Evolutionary conservation across 179 eudicot species (phyloP).

Genomic region (Spergularia azorica): DNA sequence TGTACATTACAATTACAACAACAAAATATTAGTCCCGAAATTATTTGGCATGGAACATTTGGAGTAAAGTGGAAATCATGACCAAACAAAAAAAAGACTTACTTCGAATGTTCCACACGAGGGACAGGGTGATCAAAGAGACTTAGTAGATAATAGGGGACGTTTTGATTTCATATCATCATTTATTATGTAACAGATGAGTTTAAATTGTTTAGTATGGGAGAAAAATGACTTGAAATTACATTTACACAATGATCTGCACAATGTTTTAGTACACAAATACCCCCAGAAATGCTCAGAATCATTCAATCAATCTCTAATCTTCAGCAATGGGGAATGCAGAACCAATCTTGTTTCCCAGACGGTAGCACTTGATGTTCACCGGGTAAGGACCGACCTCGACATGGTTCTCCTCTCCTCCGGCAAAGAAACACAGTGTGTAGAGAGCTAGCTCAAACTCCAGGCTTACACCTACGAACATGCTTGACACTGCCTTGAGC

Average conservation of each 20-base stretch:
- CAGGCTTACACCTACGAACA: constrained; percentile 89
- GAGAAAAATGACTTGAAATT: background rate
- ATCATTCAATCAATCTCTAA: background rate
- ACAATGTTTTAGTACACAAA: background rate
- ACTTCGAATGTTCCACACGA: too few relatives aligned
- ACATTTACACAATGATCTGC: background rate
- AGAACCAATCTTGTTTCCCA: constrained; percentile 77
- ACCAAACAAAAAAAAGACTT: too few relatives aligned
- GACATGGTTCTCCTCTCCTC: constrained; percentile 73
- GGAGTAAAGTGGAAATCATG: too few relatives aligned
- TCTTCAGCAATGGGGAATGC: constrained; percentile 79
- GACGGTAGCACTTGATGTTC: constrained; percentile 83
- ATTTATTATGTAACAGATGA: background rate
- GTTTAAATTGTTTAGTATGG: background rate
- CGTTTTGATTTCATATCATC: background rate
- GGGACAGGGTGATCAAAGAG: background rate
- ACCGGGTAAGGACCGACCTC: constrained; percentile 88
- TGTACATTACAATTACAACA: too few relatives aligned
- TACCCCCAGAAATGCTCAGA: background rate
- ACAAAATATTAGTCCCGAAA: too few relatives aligned
- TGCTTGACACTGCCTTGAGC: constrained; percentile 78
- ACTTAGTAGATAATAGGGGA: background rate
- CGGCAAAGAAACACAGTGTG: constrained; percentile 81
- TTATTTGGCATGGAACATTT: too few relatives aligned
- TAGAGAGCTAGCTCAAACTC: constrained; percentile 90